Evolutionary conservation across 257 asterid species (phyloP).

Genomic region (Ligustrum vulgare): DNA sequence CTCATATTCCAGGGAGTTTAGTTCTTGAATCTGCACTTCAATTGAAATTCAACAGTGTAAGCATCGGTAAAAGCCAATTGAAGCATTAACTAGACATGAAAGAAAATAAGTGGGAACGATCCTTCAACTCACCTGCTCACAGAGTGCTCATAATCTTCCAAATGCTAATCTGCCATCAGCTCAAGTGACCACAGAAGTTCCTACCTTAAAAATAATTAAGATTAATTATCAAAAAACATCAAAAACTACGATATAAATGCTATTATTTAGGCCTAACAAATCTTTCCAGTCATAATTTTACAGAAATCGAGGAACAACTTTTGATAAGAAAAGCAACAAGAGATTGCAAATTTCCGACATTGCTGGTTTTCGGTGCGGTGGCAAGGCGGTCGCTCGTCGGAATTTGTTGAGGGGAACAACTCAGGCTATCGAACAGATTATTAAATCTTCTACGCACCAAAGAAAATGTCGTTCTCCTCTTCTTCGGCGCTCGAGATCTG

Average conservation of each 20-base stretch:
- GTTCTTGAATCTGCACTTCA: slow-evolving; percentile 76
- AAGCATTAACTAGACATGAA: slow-evolving; percentile 1
- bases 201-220: slow-evolving; percentile 46
- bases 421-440: no score
- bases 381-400: no score
- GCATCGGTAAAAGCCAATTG: slow-evolving; percentile 15
- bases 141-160: slow-evolving; percentile 92
- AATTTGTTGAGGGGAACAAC: no score
- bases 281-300: background rate
- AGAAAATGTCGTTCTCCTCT: no score
- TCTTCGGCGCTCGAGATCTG: no score
- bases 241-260: slow-evolving; percentile 8
- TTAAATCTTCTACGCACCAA: no score
- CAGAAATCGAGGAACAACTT: background rate
- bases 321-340: slow-evolving; percentile 3
- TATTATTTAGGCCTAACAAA: background rate
- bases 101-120: slow-evolving; percentile 9
- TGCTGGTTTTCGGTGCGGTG: no score
- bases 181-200: slow-evolving; percentile 83
- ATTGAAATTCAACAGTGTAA: slow-evolving; percentile 26
- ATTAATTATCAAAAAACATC: slow-evolving; percentile 11
- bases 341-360: no score
- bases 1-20: slow-evolving; percentile 80
- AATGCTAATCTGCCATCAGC: slow-evolving; percentile 85
- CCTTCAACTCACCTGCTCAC: slow-evolving; percentile 78